Conservation (phyloP, 495 filamentous ascomycete genomes). For the Aspergillus ellipticus region DNA sequence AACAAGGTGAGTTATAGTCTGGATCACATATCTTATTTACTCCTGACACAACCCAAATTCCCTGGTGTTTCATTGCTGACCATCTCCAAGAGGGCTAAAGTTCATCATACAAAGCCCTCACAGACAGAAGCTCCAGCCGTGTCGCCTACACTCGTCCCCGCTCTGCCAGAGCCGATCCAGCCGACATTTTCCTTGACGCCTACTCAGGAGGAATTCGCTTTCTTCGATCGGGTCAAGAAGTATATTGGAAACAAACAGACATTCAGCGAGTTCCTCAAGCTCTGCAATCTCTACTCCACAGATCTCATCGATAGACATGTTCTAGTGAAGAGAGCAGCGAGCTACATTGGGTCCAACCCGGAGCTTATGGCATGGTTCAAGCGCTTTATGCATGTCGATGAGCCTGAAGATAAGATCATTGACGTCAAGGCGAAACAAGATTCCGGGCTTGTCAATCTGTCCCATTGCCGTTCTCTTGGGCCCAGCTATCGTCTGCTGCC, state of each 20-base stretch:
- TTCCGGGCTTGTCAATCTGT: conserved; percentile 73
- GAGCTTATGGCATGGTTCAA: conserved; percentile 87
- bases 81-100: conserved; percentile 54
- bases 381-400: conserved; percentile 67
- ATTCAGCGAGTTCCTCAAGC: conserved; percentile 91
- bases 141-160: conserved; percentile 81
- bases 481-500: conserved; percentile 93
- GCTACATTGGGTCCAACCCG: conserved; percentile 81
- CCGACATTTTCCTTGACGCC: conserved; percentile 56
- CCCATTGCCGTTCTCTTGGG: conserved; percentile 87
- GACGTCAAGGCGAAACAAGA: conserved; percentile 73
- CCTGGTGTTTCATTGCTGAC: background rate
- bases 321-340: conserved; percentile 73
- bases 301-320: conserved; percentile 81
- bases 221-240: conserved; percentile 97
- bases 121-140: conserved; percentile 64
- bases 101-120: conserved; percentile 58
- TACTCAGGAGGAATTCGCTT: conserved; percentile 77
- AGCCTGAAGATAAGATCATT: conserved; percentile 67
- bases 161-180: conserved; percentile 78
- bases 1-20: conserved; percentile 45
- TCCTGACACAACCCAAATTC: background rate
- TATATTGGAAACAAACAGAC: conserved; percentile 86
- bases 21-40: background rate
- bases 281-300: conserved; percentile 89